Evolutionary conservation across 2,329 filamentous ascomycete genomes (phyloP).

Genomic region (Apiospora sp.): DNA sequence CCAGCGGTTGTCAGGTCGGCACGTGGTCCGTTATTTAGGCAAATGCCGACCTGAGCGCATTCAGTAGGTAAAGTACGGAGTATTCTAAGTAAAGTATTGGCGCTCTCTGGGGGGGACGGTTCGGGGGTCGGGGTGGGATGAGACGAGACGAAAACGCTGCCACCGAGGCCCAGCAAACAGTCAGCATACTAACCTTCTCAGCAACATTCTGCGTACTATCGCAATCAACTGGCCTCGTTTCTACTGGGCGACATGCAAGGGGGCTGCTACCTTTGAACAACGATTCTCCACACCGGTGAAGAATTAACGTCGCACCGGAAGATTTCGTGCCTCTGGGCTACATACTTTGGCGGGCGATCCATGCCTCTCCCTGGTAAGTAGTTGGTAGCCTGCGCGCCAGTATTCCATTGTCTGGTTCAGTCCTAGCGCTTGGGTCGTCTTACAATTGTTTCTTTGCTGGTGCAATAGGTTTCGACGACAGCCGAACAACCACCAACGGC

Average conservation of each 20-base stretch:
- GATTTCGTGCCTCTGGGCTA: conserved; percentile 11
- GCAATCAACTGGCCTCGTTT: not conserved
- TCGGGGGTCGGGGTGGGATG: not conserved
- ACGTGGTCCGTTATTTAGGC: conserved; percentile 15
- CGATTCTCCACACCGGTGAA: conserved; percentile 18
- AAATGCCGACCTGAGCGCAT: not conserved
- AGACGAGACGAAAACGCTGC: not conserved
- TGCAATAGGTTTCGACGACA: not conserved
- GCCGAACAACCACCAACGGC: not conserved
- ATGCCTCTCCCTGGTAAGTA: too few species aligned
- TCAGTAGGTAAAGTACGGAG: not conserved
- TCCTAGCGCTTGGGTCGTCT: not conserved
- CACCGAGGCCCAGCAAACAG: not conserved
- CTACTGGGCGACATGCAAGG: not conserved
- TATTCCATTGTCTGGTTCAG: not conserved
- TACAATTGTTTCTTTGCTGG: not conserved
- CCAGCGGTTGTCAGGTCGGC: not conserved
- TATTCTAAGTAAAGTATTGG: not conserved
- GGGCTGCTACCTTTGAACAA: not conserved
- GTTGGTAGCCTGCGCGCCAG: not conserved
- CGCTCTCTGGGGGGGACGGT: not conserved
- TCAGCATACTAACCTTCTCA: not conserved
- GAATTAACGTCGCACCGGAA: conserved; percentile 20
- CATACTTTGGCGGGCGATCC: not conserved
- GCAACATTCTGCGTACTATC: conserved; percentile 6